Evolutionary conservation across 306 rosid species (phyloP).

Genomic region (Lupinus albus): DNA sequence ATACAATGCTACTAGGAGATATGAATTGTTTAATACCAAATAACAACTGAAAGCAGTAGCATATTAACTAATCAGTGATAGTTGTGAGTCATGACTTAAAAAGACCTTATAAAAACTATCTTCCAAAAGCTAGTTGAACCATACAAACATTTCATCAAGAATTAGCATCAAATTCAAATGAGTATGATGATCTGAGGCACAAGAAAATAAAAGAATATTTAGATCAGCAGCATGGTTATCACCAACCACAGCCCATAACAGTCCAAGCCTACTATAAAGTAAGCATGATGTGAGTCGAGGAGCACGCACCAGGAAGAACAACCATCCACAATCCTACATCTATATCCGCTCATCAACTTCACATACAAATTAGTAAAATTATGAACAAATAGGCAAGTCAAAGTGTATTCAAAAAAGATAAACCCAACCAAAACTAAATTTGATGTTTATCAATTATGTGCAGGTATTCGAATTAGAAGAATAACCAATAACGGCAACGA

Average conservation of each 20-base stretch:
- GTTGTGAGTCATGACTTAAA: background rate
- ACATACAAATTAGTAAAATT: background rate
- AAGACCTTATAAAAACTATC: background rate
- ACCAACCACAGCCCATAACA: background rate
- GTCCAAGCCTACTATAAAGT: background rate
- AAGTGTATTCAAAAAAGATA: background rate
- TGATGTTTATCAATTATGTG: background rate
- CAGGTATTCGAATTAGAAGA: background rate
- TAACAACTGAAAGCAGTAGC: background rate
- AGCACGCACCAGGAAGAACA: background rate
- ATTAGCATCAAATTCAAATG: background rate
- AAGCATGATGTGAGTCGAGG: background rate
- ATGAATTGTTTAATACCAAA: background rate
- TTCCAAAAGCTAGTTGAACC: slow-evolving; percentile 9
- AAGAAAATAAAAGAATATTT: background rate
- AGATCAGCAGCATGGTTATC: background rate
- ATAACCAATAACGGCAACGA: background rate
- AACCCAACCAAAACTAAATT: background rate
- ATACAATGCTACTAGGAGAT: background rate
- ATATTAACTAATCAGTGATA: background rate
- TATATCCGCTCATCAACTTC: background rate
- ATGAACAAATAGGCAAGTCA: background rate
- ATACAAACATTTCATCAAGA: background rate
- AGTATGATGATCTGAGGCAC: background rate
- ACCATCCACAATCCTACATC: background rate